Evolutionary conservation across 345 rosid genomes (phyloP), one percentile per base, ranked within the genome.

Genomic region (Geranium brycei): DNA sequence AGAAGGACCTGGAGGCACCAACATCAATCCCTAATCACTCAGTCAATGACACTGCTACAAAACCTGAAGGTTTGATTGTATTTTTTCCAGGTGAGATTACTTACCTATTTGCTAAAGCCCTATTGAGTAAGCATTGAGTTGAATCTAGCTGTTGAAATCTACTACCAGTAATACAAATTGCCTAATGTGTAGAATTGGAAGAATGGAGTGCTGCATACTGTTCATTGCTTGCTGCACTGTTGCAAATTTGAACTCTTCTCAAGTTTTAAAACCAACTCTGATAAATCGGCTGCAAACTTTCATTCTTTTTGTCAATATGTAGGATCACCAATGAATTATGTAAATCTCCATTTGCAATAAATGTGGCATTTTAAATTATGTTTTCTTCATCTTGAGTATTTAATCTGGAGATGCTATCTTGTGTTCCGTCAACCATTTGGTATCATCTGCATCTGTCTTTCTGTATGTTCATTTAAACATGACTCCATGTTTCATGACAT

Each of bases 21-120:
- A 82, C 93, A 10, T 62, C 73, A 51, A 80, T 76, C 73, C 81
- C 95, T 32, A 70, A 64, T 63, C 69, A 81, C 63, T 60, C 76
- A 66, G 62, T 69, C 72, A 71, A 76, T 73, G 88, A 81, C 58
- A 75, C 84, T 62, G 78, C 86, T 71, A 81, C 74, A 57, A 92
- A 85, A 77, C 69, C 81, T 67, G 80, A 78, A 78, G 96, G 97
- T 73, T 86, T 87, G 74, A 79, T 93, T 69, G 87, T 93, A 60
- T 90, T 93, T 71, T 93, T 90, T 75, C 99, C 99, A 64, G 99
- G 99, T 92, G 80, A 12, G 53, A 16, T 61, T n/a, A 61, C 17
- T 61, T 38, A 17, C 31, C 31, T 59, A 19, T 23, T 59, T 1
- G 10, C 41, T 35, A 35, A 35, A 35, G 7, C 41, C 10, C 5